Evolutionary conservation across 345 rosid genomes (phyloP), one percentile per base, ranked within the genome.

Genomic region (Moricandia moricandioides): DNA sequence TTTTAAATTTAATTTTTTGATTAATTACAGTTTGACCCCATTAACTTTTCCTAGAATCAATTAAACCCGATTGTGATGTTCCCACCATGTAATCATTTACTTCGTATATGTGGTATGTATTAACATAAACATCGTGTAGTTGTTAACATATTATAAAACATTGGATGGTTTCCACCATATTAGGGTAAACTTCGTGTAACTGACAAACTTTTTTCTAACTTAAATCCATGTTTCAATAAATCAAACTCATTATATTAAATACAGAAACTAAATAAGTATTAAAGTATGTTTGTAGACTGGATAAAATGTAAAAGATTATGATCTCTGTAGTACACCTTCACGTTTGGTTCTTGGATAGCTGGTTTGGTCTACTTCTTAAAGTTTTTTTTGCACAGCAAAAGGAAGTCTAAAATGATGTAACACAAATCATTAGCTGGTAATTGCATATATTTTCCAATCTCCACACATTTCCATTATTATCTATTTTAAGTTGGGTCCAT

Each of bases 371-470:
- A 39, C 47, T 39, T 39, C 8, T 1, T 39, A 11, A 39, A 39
- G 47, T 39, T n/a, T 34, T 37, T 37, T 37, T 37, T 37, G 43
- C 43, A 10, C 12, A 2, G 12, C 8, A 27, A 37, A 37, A 37
- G 43, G 43, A 37, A 9, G 13, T 10, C 45, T 39, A 39, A 39
- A 39, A 40, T 45, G 52, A 45, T 27, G 47, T 17, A 64, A 56
- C 51, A 49, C 21, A 64, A 76, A 71, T 77, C 43, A 77, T 77
- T 58, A 71, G 72, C 62, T 45, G 62, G 43, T 64, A 57, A 77
- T 70, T 63, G 59, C 71, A 69, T 34, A 13, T 52, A 31, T 64
- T 64, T 30, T 24, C 0, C 26, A 56, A 4, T 69, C 11, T 31
- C 21, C 59, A 10, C 10, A 56, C 39, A 63, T 76, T 70, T 70